These are phyloP conservation scores for Lentinula boryana DNA, from an alignment of 768 basidiomycete species.

Conservation along the genomic window DNA sequence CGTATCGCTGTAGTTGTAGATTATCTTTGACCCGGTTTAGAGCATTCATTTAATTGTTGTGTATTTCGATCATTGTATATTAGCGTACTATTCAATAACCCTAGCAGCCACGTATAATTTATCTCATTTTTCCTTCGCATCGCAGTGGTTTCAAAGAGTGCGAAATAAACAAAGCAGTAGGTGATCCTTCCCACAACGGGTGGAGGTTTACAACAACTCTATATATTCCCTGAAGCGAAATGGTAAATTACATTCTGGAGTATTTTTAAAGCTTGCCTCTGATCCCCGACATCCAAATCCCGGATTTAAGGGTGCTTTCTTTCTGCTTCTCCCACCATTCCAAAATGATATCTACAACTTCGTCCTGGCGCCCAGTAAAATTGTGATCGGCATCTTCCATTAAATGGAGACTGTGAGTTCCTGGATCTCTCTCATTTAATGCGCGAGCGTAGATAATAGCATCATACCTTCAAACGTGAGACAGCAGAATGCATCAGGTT, in stretches of 20 bases:
- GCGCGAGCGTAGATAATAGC: constrained; percentile 63
- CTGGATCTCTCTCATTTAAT: constrained; percentile 49
- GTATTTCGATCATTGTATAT: background rate
- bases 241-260: constrained; percentile 7
- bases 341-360: constrained; percentile 60
- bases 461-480: constrained; percentile 47
- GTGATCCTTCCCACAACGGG: no score
- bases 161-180: no score
- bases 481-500: background rate
- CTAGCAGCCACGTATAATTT: background rate
- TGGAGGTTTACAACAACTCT: no score
- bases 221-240: background rate
- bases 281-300: constrained; percentile 56
- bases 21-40: background rate
- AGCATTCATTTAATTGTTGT: background rate
- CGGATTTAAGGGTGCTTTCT: constrained; percentile 46
- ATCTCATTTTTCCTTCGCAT: no score
- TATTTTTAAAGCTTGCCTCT: constrained; percentile 38
- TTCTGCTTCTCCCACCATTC: constrained; percentile 57
- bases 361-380: constrained; percentile 61
- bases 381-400: constrained; percentile 79
- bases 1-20: background rate
- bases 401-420: constrained; percentile 65
- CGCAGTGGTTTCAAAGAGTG: no score
- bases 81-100: background rate